Conservation (phyloP, 176 grass and related monocot genomes). For the Hordeum marinum region DNA sequence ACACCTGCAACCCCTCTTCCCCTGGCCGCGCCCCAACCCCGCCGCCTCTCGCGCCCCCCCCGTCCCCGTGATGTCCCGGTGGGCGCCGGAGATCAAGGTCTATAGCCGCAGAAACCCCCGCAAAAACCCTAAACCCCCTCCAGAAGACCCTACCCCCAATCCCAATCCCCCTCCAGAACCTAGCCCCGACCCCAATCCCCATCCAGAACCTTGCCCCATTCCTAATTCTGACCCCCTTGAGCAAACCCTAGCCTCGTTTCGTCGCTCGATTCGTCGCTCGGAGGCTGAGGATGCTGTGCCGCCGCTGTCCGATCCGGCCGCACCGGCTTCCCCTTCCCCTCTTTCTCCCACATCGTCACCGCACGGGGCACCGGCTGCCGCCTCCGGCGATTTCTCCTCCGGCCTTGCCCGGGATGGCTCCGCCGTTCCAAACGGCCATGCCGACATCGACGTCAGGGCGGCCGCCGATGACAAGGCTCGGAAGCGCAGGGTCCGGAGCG, state of each 20-base stretch:
- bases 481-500: slow-evolving; percentile 52
- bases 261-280: slow-evolving; percentile 10
- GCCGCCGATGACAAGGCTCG: slow-evolving; percentile 11
- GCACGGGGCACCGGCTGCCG: not conserved
- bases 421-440: slow-evolving; percentile 39
- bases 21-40: not conserved
- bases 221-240: slow-evolving; percentile 26
- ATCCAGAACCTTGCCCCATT: not conserved
- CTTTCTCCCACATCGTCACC: not conserved
- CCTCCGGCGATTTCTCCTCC: slow-evolving; percentile 21
- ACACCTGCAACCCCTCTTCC: not conserved
- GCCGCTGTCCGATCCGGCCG: slow-evolving; percentile 8
- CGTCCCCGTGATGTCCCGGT: slow-evolving; percentile 30
- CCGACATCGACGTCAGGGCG: not conserved
- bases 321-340: not conserved
- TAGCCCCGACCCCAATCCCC: not conserved
- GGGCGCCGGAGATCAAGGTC: slow-evolving; percentile 76
- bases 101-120: slow-evolving; percentile 66
- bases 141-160: slow-evolving; percentile 12
- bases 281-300: not conserved
- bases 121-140: slow-evolving; percentile 55
- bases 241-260: slow-evolving; percentile 41
- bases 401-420: slow-evolving; percentile 31
- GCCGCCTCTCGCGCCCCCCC: not conserved
- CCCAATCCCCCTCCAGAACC: not conserved